A percentile compares a stretch with the other conserved stretches of the same genome.
Evolutionary conservation across 2,329 filamentous ascomycete species (phyloP).

Genomic region (Thermoascus crustaceus): DNA sequence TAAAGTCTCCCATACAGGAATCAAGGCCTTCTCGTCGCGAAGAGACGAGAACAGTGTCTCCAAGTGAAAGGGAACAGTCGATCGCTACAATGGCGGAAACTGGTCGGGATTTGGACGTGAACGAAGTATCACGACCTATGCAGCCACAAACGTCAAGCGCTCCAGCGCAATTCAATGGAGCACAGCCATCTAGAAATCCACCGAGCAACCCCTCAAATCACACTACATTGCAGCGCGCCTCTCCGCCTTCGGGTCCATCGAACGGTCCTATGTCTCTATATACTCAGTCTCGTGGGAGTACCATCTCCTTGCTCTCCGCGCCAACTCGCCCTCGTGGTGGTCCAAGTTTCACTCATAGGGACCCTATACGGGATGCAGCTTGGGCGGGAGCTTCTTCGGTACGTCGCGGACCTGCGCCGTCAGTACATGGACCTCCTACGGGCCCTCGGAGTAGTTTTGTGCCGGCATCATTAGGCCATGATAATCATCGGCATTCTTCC

Average conservation of each 20-base stretch:
- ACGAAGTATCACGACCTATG: constrained; percentile 11
- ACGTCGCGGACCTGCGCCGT: constrained; percentile 25
- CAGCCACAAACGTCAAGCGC: constrained; percentile 8
- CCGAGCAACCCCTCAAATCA: constrained; percentile 23
- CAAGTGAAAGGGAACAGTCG: constrained; percentile 12
- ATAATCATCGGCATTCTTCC: constrained; percentile 26
- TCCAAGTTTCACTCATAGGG: constrained; percentile 18
- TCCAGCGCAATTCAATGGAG: constrained; percentile 9
- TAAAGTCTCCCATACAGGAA: constrained; percentile 3
- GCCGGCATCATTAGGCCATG: constrained; percentile 17
- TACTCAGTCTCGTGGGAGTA: constrained; percentile 30
- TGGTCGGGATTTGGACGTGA: not conserved
- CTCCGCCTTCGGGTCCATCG: constrained; percentile 30
- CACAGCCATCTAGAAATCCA: constrained; percentile 1
- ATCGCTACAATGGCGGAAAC: constrained; percentile 1
- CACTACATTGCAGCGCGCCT: constrained; percentile 14
- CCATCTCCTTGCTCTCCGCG: constrained; percentile 35
- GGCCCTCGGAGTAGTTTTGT: constrained; percentile 29
- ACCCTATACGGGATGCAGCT: constrained; percentile 21
- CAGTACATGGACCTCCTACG: constrained; percentile 25
- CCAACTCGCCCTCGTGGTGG: constrained; percentile 41
- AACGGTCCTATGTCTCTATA: constrained; percentile 27
- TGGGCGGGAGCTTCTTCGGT: constrained; percentile 23
- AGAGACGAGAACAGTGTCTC: constrained; percentile 10
- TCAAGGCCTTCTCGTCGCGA: constrained; percentile 9